phyloP scores from a whole-genome alignment of 2,329 filamentous ascomycete genomes.

The Xylaria sp. region DNA sequence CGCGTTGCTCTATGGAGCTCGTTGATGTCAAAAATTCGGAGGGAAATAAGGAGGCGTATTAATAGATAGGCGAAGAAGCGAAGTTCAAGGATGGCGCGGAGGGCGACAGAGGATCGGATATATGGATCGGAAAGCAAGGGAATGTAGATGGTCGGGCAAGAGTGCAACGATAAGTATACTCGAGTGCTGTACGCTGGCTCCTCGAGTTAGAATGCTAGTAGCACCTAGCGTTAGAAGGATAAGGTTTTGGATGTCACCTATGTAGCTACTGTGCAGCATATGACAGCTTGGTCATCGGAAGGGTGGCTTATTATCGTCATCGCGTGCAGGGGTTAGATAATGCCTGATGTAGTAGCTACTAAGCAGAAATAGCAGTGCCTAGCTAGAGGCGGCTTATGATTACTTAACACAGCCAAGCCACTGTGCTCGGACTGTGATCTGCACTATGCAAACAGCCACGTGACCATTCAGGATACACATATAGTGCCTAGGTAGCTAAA shows the following conservation, averaged over 20 bases:
- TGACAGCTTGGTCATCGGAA: constrained; percentile 10
- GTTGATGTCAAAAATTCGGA: not conserved
- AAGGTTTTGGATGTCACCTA: constrained; percentile 6
- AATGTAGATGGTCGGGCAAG: not conserved
- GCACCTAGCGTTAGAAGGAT: not conserved
- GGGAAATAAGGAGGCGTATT: not conserved
- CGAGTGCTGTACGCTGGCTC: not conserved
- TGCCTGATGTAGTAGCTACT: not conserved
- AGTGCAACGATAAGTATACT: not conserved
- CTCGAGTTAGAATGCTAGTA: too few relatives aligned
- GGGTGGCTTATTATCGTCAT: constrained; percentile 33
- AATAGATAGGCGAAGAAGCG: constrained; percentile 11
- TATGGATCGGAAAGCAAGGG: constrained; percentile 19
- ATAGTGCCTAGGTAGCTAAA: too few relatives aligned
- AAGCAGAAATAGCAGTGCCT: too few relatives aligned
- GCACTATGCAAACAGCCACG: too few relatives aligned
- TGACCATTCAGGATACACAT: too few relatives aligned
- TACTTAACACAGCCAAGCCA: not conserved
- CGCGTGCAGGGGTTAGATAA: constrained; percentile 21
- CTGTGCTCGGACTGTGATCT: too few relatives aligned
- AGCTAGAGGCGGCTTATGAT: not conserved
- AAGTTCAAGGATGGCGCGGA: constrained; percentile 11
- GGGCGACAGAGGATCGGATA: constrained; percentile 11
- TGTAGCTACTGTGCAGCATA: not conserved
- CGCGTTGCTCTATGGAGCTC: constrained; percentile 13